Evolutionary conservation across 2,329 filamentous ascomycete species (phyloP), one percentile per base, ranked within the genome.

Genomic region (Neofusicoccum umdonicola): DNA sequence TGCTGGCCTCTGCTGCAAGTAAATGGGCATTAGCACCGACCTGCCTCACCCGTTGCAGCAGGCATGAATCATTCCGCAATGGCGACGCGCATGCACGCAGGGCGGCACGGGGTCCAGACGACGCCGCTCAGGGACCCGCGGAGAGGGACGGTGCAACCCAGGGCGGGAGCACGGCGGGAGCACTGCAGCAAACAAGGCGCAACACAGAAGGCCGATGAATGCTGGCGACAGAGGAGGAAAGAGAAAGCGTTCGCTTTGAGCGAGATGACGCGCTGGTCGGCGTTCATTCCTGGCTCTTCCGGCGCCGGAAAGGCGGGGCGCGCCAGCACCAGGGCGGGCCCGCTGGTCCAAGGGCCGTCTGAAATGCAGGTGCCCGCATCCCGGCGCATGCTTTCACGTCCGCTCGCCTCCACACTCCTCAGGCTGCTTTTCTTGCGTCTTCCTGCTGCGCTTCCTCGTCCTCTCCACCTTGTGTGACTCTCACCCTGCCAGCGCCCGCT

Each of bases 281-380:
- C 56, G 42, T 60, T 60, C 56, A 47, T 35, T 34, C 31, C 27
- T 60, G 42, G 11, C 22, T 19, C n/a, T 15, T 60, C 56, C 51
- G 51, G 19, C 37, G 39, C 39, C 54, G 54, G 54, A 58, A 58
- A 58, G 54, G 54, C 54, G 54, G 54, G 54, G 54, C 54, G 39
- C 19, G 37, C 35, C 37, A 34, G 34, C 13, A 19, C 11, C 19
- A 44, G 35, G 19, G 52, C 35, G 52, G 37, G 35, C 52, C 52
- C 52, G 52, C 52, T 42, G 52, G 52, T 35, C n/a, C 13, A n/a
- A n/a, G 13, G 35, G 19, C 22, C 41, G 56, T 22, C 44, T 15
- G 37, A 51, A 62, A 62, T 50, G 58, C 58, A 51, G 58, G 58
- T 61, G 57, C 57, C 57, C 57, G 57, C 44, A 58, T 58, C 42